Conservation (phyloP, 768 basidiomycete genomes). For the Tulasnella sp. region DNA sequence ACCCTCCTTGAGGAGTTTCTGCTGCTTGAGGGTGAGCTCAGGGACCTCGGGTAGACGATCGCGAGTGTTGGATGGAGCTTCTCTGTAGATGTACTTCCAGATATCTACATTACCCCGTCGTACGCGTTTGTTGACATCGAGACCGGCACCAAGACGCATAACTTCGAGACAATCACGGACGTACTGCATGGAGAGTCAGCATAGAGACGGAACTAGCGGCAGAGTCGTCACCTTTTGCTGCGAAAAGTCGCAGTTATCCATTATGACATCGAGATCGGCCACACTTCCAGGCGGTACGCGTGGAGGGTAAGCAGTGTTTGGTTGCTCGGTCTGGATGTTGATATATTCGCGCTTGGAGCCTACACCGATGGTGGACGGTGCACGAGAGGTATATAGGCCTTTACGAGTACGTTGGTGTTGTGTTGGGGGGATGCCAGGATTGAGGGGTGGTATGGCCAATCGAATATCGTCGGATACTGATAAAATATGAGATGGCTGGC, state of each 20-base stretch:
- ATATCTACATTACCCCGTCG: conserved; percentile 64
- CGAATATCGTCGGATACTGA: conserved; percentile 62
- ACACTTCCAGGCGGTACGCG: conserved; percentile 75
- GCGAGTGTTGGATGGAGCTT: conserved; percentile 28
- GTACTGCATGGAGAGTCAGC: conserved; percentile 40
- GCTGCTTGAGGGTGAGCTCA: conserved; percentile 14
- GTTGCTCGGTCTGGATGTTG: conserved; percentile 48
- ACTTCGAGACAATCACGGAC: conserved; percentile 97
- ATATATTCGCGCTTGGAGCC: conserved; percentile 72
- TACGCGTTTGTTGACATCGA: conserved; percentile 68
- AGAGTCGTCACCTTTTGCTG: conserved; percentile 46
- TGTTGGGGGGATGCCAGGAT: conserved; percentile 61
- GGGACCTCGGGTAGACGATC: conserved; percentile 13
- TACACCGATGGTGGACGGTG: conserved; percentile 46
- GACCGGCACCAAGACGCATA: conserved; percentile 75
- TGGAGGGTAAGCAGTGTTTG: conserved; percentile 69
- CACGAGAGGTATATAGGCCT: conserved; percentile 28
- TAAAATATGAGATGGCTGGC: neutral
- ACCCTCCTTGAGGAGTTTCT: conserved; percentile 14
- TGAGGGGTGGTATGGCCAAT: conserved; percentile 42
- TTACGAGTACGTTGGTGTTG: conserved; percentile 25
- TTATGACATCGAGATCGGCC: conserved; percentile 78
- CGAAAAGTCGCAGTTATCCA: conserved; percentile 89
- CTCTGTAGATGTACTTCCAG: conserved; percentile 83
- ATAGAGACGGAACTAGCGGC: conserved; percentile 12